phyloP scores from a whole-genome alignment of 768 basidiomycete species.

The Suillus decipiens region DNA sequence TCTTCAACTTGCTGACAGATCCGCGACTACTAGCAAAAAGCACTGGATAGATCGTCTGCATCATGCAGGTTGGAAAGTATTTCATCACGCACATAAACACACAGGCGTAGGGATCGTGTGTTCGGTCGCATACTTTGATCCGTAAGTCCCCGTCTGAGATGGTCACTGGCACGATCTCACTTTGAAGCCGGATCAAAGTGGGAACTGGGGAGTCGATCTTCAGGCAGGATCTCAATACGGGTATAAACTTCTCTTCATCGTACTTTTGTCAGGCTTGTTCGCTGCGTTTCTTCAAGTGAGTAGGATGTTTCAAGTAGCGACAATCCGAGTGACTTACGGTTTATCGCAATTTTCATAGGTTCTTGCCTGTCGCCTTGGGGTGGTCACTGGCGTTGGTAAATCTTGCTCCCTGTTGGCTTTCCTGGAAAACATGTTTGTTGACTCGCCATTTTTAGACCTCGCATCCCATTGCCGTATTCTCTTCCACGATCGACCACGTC shows the following conservation, averaged over 20 bases:
- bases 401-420: conserved; percentile 8
- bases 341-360: conserved; percentile 51
- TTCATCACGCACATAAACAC: conserved; percentile 61
- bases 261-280: conserved; percentile 79
- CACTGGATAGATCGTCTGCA: conserved; percentile 25
- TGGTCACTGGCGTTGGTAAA: conserved; percentile 78
- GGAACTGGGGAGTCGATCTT: conserved; percentile 90
- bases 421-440: conserved; percentile 15
- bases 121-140: conserved; percentile 87
- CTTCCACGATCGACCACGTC: conserved; percentile 62
- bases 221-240: conserved; percentile 86
- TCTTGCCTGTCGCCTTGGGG: conserved; percentile 78
- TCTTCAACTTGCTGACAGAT: background rate
- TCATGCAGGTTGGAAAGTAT: conserved; percentile 31
- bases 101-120: conserved; percentile 86
- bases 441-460: conserved; percentile 43
- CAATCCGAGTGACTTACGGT: conserved; percentile 8
- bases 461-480: conserved; percentile 65
- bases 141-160: conserved; percentile 45
- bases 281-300: conserved; percentile 81
- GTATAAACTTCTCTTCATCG: conserved; percentile 83
- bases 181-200: conserved; percentile 38
- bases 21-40: background rate
- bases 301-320: conserved; percentile 7
- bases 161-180: conserved; percentile 4